Conservation (phyloP, 73 alveolate genomes). For the Uronychia setigera region DNA sequence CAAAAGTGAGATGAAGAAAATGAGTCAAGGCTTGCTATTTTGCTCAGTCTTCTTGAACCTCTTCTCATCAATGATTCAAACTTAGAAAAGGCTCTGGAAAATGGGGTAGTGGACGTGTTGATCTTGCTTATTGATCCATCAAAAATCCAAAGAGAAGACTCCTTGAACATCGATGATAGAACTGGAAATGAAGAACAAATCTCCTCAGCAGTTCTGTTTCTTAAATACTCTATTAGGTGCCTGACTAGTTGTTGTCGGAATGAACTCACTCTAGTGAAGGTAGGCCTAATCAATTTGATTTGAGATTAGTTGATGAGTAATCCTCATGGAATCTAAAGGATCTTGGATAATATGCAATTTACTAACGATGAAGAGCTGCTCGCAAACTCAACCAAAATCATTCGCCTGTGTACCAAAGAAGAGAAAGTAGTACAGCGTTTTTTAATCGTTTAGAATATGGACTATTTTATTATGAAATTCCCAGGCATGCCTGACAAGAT, state of each 20-base stretch:
- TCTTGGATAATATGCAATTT: constrained; percentile 4
- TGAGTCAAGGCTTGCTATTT: constrained; percentile 31
- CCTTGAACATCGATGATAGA: not conserved
- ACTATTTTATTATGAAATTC: too few species aligned
- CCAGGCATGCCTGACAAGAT: too few species aligned
- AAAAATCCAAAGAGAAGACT: not conserved
- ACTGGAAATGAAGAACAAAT: not conserved
- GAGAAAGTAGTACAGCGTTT: too few species aligned
- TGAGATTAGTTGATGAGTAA: not conserved
- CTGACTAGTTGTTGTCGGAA: constrained; percentile 41
- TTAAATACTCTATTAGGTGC: constrained; percentile 46
- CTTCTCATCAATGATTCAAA: constrained; percentile 43
- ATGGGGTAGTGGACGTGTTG: constrained; percentile 16
- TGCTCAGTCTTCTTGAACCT: constrained; percentile 50
- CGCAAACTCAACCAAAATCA: constrained; percentile 46
- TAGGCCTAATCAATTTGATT: not conserved
- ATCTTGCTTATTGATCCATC: not conserved
- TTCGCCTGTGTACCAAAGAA: constrained; percentile 9
- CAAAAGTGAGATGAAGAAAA: constrained; percentile 20
- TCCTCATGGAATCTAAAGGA: not conserved
- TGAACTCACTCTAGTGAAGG: constrained; percentile 19
- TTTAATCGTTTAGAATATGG: too few species aligned
- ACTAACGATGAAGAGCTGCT: constrained; percentile 60
- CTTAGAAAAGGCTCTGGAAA: constrained; percentile 10
- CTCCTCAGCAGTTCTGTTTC: constrained; percentile 13